Percentiles rank a stretch among this genome's conserved stretches.
These are phyloP conservation scores for Sclerotinia trifoliorum DNA, from an alignment of 2,329 filamentous ascomycete genomes.

Conservation along the genomic window DNA sequence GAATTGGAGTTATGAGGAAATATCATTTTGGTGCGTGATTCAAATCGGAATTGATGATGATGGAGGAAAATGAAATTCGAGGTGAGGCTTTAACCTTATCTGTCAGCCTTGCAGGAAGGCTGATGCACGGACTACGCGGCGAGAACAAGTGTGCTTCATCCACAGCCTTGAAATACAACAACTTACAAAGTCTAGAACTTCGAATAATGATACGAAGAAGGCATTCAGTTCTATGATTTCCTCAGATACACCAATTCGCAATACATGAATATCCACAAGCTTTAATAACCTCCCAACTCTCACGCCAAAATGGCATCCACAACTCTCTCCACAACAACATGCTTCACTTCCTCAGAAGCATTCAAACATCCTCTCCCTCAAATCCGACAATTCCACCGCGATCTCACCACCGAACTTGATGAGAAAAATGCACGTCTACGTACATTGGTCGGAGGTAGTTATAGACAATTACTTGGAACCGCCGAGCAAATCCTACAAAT, in stretches of 20 bases:
- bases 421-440: slow-evolving; percentile 62
- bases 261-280: not conserved
- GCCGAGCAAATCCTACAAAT: slow-evolving; percentile 93
- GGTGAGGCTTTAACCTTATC: not conserved
- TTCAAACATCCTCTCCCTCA: slow-evolving; percentile 58
- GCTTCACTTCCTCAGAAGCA: slow-evolving; percentile 42
- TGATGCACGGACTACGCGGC: slow-evolving; percentile 2
- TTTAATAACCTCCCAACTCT: not conserved
- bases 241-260: not conserved
- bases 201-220: not conserved
- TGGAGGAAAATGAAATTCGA: not conserved
- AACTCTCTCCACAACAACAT: slow-evolving; percentile 53
- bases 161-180: slow-evolving; percentile 2
- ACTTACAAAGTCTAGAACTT: not conserved
- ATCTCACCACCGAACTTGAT: slow-evolving; percentile 58
- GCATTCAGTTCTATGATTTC: not conserved
- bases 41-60: not conserved
- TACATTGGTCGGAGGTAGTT: slow-evolving; percentile 65
- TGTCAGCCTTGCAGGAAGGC: slow-evolving; percentile 14
- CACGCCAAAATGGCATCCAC: slow-evolving; percentile 29
- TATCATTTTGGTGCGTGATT: not conserved
- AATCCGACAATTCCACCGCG: slow-evolving; percentile 61
- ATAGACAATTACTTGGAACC: slow-evolving; percentile 86
- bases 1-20: not conserved
- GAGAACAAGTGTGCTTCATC: slow-evolving; percentile 7